Evolutionary conservation across 352 stramenopile species (phyloP).

Genomic region (Globisporangium paroecandrum): DNA sequence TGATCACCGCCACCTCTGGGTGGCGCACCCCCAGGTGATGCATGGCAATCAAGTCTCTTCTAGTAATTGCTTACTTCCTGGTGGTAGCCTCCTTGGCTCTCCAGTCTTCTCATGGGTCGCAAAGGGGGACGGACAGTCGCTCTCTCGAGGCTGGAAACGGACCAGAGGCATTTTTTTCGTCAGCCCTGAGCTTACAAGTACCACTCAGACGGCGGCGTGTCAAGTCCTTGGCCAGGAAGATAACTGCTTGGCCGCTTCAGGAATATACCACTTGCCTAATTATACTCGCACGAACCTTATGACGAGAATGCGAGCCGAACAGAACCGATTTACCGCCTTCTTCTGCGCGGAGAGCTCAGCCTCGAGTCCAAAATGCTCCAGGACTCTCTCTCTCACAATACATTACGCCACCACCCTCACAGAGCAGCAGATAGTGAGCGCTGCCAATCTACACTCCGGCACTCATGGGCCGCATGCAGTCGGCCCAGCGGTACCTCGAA

Average conservation of each 20-base stretch:
- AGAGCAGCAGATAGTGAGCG: background rate
- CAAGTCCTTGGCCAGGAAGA: background rate
- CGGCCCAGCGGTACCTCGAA: background rate
- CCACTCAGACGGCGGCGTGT: background rate
- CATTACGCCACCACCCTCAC: background rate
- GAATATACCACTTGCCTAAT: background rate
- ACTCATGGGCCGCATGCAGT: background rate
- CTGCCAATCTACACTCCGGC: background rate
- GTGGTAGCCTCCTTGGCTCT: background rate
- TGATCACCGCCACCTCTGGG: slow-evolving; percentile 76
- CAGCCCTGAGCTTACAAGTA: background rate
- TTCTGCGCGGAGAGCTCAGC: background rate
- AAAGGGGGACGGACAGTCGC: background rate
- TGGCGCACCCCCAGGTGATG: slow-evolving; percentile 71
- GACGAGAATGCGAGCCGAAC: background rate
- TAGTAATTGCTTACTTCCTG: no score
- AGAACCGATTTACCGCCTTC: background rate
- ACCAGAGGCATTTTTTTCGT: background rate
- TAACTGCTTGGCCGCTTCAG: background rate
- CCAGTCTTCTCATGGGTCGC: background rate
- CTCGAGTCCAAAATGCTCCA: background rate
- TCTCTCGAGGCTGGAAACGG: background rate
- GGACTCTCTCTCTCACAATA: background rate
- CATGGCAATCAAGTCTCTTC: slow-evolving; percentile 29
- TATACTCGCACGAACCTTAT: background rate